Conservation (phyloP, 1,284 basidiomycete species). For the Dichomitus squalens region DNA sequence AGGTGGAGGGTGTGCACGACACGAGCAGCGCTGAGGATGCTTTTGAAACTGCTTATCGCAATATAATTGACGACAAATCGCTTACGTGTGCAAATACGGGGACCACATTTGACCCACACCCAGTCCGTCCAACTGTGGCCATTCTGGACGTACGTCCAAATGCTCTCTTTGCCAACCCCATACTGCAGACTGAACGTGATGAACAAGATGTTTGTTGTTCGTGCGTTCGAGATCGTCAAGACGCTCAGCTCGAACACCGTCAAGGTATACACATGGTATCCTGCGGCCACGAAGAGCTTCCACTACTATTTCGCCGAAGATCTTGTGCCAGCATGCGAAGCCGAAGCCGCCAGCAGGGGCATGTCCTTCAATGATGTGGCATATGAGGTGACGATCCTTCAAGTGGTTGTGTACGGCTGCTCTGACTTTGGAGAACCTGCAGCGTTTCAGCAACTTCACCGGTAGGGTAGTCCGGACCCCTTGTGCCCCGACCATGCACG, state of each 20-base stretch:
- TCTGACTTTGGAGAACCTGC: not conserved
- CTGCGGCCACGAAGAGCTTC: not conserved
- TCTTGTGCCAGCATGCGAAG: not conserved
- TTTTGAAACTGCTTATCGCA: not conserved
- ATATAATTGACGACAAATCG: not conserved
- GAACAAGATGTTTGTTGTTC: not conserved
- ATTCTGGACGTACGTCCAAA: not conserved
- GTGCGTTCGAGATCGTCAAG: not conserved
- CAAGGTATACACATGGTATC: not conserved
- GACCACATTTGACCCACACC: not conserved
- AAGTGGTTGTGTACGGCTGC: too few species aligned
- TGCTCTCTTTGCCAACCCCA: not conserved
- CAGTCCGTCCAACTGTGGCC: not conserved
- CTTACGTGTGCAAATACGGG: not conserved
- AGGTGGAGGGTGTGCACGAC: too few species aligned
- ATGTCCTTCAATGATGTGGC: not conserved
- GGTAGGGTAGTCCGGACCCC: not conserved
- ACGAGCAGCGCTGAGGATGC: not conserved
- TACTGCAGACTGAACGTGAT: not conserved
- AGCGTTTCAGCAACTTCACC: not conserved
- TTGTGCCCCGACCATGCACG: not conserved
- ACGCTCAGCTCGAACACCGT: not conserved
- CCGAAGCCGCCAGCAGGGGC: not conserved
- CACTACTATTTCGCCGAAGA: not conserved
- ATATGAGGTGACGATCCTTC: not conserved